Evolutionary conservation across 768 basidiomycete genomes (phyloP).

Genomic region (Trametes cubensis): DNA sequence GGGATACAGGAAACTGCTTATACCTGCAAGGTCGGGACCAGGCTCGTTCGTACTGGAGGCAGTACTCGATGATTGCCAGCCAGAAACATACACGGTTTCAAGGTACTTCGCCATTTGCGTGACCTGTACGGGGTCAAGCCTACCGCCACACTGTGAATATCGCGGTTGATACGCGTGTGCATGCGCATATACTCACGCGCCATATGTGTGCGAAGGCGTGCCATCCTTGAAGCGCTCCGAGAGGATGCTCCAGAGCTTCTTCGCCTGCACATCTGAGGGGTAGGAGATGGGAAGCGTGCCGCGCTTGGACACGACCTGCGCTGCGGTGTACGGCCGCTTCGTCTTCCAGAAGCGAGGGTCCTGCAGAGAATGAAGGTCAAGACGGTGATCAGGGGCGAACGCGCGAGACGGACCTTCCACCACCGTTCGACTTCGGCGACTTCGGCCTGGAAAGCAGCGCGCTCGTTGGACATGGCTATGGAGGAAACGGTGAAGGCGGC

Average conservation of each 20-base stretch:
- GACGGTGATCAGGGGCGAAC: neutral
- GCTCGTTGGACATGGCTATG: constrained; percentile 61
- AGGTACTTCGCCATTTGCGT: constrained; percentile 99
- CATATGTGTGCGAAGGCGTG: constrained; percentile 93
- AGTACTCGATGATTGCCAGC: constrained; percentile 93
- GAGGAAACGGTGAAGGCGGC: neutral
- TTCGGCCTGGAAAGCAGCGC: constrained; percentile 73
- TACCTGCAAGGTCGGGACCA: constrained; percentile 96
- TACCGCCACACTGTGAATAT: constrained; percentile 35
- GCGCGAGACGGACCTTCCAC: constrained; percentile 73
- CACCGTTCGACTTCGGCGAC: constrained; percentile 85
- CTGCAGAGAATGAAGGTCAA: constrained; percentile 43
- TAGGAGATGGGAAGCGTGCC: constrained; percentile 86
- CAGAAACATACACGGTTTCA: constrained; percentile 98
- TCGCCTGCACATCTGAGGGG: constrained; percentile 80
- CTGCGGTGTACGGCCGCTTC: constrained; percentile 91
- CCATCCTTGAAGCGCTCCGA: constrained; percentile 74
- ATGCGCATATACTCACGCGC: constrained; percentile 71
- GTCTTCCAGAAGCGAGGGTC: constrained; percentile 83
- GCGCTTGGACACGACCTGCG: constrained; percentile 91
- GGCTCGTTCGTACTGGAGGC: constrained; percentile 95
- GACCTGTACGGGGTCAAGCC: constrained; percentile 95
- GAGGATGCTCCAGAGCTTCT: constrained; percentile 83
- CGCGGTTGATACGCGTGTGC: neutral
- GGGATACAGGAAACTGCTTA: constrained; percentile 23